Percentiles rank a stretch among this genome's conserved stretches.
Conservation (phyloP, 768 basidiomycete species). For the Heimioporus sp. region DNA sequence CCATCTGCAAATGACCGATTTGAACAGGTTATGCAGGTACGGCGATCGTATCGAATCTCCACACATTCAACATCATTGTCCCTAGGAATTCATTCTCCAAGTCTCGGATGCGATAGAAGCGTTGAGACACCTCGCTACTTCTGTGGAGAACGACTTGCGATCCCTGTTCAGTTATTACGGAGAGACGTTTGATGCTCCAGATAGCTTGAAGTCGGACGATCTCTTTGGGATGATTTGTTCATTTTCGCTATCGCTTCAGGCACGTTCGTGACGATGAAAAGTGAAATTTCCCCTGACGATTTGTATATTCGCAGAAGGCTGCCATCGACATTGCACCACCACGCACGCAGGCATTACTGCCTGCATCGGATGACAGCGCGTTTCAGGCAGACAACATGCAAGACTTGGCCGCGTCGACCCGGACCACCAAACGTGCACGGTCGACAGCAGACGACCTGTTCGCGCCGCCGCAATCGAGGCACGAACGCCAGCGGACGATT, state of each 20-base stretch:
- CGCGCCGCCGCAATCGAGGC: constrained; percentile 41
- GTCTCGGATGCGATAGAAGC: constrained; percentile 58
- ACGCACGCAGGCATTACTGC: background rate
- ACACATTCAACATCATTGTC: background rate
- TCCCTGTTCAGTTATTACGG: too few species aligned
- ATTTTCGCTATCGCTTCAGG: constrained; percentile 74
- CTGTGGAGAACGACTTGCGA: constrained; percentile 59
- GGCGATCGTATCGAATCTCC: too few species aligned
- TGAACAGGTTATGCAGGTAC: constrained; percentile 66
- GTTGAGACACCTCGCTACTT: constrained; percentile 55
- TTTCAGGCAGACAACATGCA: background rate
- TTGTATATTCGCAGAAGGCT: constrained; percentile 60
- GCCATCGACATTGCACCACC: constrained; percentile 50
- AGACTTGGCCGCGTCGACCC: constrained; percentile 5
- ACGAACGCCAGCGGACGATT: constrained; percentile 50
- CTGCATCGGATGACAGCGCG: background rate
- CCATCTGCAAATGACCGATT: constrained; percentile 59
- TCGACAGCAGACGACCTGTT: constrained; percentile 28
- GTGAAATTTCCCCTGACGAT: too few species aligned
- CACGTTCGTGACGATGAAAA: constrained; percentile 20
- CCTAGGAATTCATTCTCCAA: constrained; percentile 30
- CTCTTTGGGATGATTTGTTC: constrained; percentile 73
- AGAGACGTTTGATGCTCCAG: constrained; percentile 61
- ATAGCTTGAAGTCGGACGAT: too few species aligned
- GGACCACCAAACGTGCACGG: constrained; percentile 44